Conservation (phyloP, 163 green algal species). For the Trebouxia gelatinosa region DNA sequence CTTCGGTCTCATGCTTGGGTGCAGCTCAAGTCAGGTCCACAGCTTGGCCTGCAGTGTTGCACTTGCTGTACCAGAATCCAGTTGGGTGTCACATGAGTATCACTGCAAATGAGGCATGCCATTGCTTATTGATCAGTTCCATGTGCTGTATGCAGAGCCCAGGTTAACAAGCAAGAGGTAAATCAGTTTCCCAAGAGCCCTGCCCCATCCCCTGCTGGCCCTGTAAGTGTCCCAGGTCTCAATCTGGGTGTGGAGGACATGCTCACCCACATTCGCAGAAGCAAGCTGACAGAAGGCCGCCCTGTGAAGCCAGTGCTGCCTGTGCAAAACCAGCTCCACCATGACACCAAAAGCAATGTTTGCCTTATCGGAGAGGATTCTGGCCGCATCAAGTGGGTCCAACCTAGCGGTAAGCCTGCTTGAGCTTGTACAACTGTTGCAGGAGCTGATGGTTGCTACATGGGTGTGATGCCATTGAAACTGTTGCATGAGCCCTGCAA, state of each 20-base stretch:
- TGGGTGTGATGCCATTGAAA: too few species aligned
- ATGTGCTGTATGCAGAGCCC: too few species aligned
- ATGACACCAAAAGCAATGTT: conserved; percentile 8
- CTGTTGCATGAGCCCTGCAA: too few species aligned
- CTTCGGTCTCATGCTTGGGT: too few species aligned
- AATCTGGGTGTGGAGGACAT: conserved; percentile 21
- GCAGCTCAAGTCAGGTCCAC: too few species aligned
- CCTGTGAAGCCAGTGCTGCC: neutral
- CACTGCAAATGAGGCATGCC: too few species aligned
- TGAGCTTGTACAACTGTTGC: too few species aligned
- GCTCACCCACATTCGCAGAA: neutral
- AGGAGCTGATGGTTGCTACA: neutral
- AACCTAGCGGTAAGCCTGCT: conserved; percentile 51
- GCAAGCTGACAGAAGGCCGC: conserved; percentile 28
- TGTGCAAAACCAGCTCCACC: neutral
- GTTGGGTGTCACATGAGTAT: too few species aligned
- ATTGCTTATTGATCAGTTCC: too few species aligned
- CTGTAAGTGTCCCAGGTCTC: neutral
- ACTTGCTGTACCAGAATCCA: too few species aligned
- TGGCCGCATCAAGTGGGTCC: conserved; percentile 51
- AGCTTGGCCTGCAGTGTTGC: too few species aligned
- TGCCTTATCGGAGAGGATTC: conserved; percentile 35
- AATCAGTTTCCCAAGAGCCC: neutral
- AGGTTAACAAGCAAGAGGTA: too few species aligned
- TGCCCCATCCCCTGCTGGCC: conserved; percentile 17